phyloP scores from a whole-genome alignment of 257 asterid species.

The Parsonsia alboflavescens region DNA sequence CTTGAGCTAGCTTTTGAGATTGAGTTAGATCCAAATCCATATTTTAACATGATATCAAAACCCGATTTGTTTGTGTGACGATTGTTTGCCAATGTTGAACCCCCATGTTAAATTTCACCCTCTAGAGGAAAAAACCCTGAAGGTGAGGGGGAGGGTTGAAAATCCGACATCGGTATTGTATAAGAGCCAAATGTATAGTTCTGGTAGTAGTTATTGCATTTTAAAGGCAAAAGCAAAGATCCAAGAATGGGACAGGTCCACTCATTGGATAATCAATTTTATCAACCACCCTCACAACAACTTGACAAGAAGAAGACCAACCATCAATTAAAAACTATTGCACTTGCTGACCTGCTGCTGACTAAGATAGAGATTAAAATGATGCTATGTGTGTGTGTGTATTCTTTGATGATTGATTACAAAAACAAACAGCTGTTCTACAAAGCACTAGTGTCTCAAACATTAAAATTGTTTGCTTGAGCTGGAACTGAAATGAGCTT shows the following conservation, averaged over 20 bases:
- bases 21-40: too few relatives aligned
- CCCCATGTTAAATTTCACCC: too few relatives aligned
- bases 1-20: too few relatives aligned
- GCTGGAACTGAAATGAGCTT: background rate
- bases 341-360: slow-evolving; percentile 9
- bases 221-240: slow-evolving; percentile 8
- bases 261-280: slow-evolving; percentile 22
- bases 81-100: too few relatives aligned
- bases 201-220: background rate
- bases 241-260: slow-evolving; percentile 10
- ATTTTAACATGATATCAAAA: too few relatives aligned
- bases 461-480: background rate
- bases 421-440: background rate
- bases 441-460: background rate
- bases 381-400: background rate
- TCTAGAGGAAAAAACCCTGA: too few relatives aligned
- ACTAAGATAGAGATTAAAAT: background rate
- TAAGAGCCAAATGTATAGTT: too few relatives aligned
- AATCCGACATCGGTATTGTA: too few relatives aligned
- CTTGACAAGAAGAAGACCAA: slow-evolving; percentile 13
- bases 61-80: too few relatives aligned
- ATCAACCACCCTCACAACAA: slow-evolving; percentile 26
- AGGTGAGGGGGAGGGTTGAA: too few relatives aligned
- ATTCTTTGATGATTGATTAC: background rate
- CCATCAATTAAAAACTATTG: slow-evolving; percentile 26